Evolutionary conservation across 179 eudicot species (phyloP).

Genomic region (Amaranthus tricolor): DNA sequence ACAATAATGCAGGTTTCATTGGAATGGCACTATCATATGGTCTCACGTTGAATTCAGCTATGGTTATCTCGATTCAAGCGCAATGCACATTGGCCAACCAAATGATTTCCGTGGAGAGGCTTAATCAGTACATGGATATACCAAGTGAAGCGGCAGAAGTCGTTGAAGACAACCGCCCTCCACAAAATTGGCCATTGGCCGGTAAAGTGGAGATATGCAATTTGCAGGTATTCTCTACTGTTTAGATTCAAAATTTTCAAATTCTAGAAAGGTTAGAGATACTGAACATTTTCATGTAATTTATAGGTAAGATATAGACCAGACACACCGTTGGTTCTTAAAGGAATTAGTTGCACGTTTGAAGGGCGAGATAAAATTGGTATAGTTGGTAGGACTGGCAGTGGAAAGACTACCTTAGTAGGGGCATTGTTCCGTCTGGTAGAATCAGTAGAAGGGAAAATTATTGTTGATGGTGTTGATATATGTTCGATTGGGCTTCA

Average conservation of each 20-base stretch:
- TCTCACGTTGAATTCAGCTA: conserved; percentile 53
- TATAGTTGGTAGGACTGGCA: conserved; percentile 40
- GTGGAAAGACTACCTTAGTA: conserved; percentile 75
- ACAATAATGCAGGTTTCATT: conserved; percentile 47
- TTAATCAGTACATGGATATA: conserved; percentile 72
- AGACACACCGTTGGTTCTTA: conserved; percentile 61
- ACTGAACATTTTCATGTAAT: neutral
- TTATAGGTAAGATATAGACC: conserved; percentile 66
- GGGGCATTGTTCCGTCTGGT: conserved; percentile 77
- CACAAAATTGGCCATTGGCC: conserved; percentile 54
- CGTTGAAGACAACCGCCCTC: conserved; percentile 53
- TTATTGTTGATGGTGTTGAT: conserved; percentile 67
- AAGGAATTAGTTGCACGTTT: conserved; percentile 65
- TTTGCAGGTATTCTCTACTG: conserved; percentile 42
- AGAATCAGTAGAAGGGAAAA: conserved; percentile 60
- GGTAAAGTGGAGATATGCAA: conserved; percentile 73
- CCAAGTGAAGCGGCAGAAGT: conserved; percentile 80
- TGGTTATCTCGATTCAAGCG: conserved; percentile 51
- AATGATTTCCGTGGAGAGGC: conserved; percentile 75
- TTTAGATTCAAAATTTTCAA: neutral
- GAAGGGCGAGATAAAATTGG: conserved; percentile 60
- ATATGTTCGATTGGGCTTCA: conserved; percentile 66
- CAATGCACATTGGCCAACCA: conserved; percentile 62
- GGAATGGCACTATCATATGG: conserved; percentile 81
- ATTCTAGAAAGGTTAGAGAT: neutral